These are phyloP conservation scores for Athelia psychrophila DNA, from an alignment of 1,284 basidiomycete genomes.

Conservation along the genomic window DNA sequence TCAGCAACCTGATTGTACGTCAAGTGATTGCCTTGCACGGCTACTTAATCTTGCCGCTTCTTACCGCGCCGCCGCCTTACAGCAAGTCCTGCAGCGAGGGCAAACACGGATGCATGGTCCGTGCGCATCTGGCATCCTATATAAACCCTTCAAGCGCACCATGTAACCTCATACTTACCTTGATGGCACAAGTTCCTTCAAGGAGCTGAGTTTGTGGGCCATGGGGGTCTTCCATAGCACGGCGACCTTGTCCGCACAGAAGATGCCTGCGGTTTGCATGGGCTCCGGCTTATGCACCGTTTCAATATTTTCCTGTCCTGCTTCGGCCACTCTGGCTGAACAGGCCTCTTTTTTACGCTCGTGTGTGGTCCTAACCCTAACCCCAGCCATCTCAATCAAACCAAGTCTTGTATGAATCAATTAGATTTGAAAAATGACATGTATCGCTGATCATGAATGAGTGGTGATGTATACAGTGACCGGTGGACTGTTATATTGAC, in stretches of 20 bases:
- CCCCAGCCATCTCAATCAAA: too few species aligned
- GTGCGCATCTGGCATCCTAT: not conserved
- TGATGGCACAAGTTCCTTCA: constrained; percentile 40
- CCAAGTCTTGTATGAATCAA: too few species aligned
- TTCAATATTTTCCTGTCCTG: constrained; percentile 69
- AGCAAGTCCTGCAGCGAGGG: too few species aligned
- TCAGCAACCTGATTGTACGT: too few species aligned
- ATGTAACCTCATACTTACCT: constrained; percentile 38
- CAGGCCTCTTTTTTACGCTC: constrained; percentile 34
- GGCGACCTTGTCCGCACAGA: constrained; percentile 63
- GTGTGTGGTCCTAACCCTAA: constrained; percentile 37
- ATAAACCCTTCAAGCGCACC: not conserved
- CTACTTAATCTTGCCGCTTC: too few species aligned
- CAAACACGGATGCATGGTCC: too few species aligned
- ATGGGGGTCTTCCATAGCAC: constrained; percentile 58
- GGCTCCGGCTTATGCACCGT: constrained; percentile 65
- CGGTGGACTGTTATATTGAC: too few species aligned
- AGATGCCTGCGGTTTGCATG: constrained; percentile 56
- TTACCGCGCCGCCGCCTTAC: too few species aligned
- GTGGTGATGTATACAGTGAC: too few species aligned
- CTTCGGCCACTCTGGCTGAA: constrained; percentile 54
- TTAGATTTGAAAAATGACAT: too few species aligned
- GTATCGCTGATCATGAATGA: too few species aligned
- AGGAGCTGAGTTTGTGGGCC: constrained; percentile 39
- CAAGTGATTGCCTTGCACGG: too few species aligned